Evolutionary conservation across 306 rosid genomes (phyloP), one percentile per base, ranked within the genome.

Genomic region (Biancaea sappan): DNA sequence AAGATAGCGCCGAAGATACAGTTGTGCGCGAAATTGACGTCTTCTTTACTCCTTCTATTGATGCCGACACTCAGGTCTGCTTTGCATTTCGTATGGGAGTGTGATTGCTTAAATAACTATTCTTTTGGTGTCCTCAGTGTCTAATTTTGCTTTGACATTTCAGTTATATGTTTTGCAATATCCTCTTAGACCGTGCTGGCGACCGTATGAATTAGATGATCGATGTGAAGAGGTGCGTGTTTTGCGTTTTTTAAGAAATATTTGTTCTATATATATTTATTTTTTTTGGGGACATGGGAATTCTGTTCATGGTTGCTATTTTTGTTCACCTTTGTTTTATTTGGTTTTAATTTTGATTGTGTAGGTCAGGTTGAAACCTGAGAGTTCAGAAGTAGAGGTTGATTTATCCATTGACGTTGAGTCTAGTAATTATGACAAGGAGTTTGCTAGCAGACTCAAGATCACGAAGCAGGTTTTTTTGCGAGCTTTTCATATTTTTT

Each of bases 1-100:
- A 79, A 66, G 92, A 90, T 60, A 67, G 5, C 2, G 80, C 2
- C 1, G 93, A 84, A 73, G 98, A 91, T 40, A 9, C 67, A 11
- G 90, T 91, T 25, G 89, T 94, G 32, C 94, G 98, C 8, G 97
- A 90, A 85, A 88, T 94, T 13, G 96, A 94, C 22, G 97, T 94
- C 29, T 86, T 85, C 80, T 85, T 87, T 43, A 72, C 84, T 14
- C 91, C 96, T 68, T 77, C 88, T 22, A 16, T 74, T 8, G 91
- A 86, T n/a, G 63, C 60, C 2, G 44, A 80, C 50, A 76, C 95
- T 61, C 73, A 88, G 91, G 98, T 94, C 8, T 54, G 72, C 8
- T 14, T 2, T 12, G 38, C 57, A 14, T 73, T 35, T 44, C 24
- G 38, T 24, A 3, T 16, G 37, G 21, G 0, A 2, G 37, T 18